These are phyloP conservation scores for Aspergillus sp. DNA, from an alignment of 2,329 filamentous ascomycete species.

Conservation along the genomic window DNA sequence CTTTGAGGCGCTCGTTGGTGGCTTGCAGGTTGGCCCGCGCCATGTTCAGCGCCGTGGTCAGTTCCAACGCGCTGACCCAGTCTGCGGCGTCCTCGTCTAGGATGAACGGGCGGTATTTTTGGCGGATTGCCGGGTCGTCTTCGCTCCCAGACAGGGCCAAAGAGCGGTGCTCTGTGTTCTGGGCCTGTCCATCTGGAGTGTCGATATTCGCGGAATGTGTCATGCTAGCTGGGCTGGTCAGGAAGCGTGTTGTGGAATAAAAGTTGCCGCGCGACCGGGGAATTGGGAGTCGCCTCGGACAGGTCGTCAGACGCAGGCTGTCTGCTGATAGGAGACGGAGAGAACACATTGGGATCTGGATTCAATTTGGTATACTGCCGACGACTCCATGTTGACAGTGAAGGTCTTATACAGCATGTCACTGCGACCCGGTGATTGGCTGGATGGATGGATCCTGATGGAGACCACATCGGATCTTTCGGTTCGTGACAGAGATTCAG, in stretches of 20 bases:
- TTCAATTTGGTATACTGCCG: not conserved
- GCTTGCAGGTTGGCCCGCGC: constrained; percentile 47
- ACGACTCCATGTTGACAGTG: no score
- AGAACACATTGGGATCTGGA: not conserved
- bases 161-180: not conserved
- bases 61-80: constrained; percentile 58
- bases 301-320: not conserved
- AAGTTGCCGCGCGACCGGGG: not conserved
- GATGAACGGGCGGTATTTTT: constrained; percentile 59
- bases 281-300: not conserved
- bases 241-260: not conserved
- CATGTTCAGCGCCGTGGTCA: constrained; percentile 53
- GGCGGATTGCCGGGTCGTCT: constrained; percentile 48
- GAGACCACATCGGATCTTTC: no score
- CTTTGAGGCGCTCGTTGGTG: constrained; percentile 48
- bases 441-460: not conserved
- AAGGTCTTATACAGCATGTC: not conserved
- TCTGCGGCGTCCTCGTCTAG: constrained; percentile 42
- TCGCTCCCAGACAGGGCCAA: constrained; percentile 32
- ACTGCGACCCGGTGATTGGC: not conserved
- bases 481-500: no score
- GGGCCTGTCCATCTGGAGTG: not conserved
- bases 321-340: not conserved
- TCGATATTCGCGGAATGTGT: not conserved
- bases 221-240: not conserved